These are phyloP conservation scores for Talaromyces piceae DNA, from an alignment of 2,329 filamentous ascomycete species.

Conservation along the genomic window DNA sequence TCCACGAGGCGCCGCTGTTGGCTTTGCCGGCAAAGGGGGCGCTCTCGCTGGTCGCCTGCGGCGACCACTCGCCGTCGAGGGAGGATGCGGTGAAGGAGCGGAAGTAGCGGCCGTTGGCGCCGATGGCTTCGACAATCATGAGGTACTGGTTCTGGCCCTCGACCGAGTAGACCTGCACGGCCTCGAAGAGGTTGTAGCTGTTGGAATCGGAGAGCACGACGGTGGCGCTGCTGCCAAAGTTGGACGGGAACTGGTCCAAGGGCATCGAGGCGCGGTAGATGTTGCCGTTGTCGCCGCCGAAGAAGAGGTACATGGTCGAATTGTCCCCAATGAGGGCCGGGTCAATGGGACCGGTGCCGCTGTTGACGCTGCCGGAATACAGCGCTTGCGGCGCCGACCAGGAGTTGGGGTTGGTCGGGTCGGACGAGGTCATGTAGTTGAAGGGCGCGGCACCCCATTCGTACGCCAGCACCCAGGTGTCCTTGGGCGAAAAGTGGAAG, in stretches of 20 bases:
- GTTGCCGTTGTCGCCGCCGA: slow-evolving; percentile 58
- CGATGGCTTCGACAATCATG: slow-evolving; percentile 61
- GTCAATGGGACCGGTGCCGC: slow-evolving; percentile 52
- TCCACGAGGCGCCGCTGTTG: slow-evolving; percentile 59
- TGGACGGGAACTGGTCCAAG: slow-evolving; percentile 54
- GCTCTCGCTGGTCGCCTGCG: slow-evolving; percentile 48
- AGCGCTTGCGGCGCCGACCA: slow-evolving; percentile 51
- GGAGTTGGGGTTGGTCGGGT: slow-evolving; percentile 51
- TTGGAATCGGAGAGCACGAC: slow-evolving; percentile 47
- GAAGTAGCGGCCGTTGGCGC: slow-evolving; percentile 54
- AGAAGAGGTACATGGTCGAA: slow-evolving; percentile 60
- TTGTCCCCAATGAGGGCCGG: slow-evolving; percentile 57
- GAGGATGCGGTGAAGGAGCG: slow-evolving; percentile 57
- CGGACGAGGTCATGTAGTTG: slow-evolving; percentile 51
- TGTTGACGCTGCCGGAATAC: slow-evolving; percentile 47
- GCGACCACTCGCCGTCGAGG: slow-evolving; percentile 52
- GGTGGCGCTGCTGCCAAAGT: slow-evolving; percentile 47
- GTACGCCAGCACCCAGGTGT: slow-evolving; percentile 57
- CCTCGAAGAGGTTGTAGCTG: slow-evolving; percentile 58
- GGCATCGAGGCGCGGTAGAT: slow-evolving; percentile 60
- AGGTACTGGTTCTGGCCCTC: slow-evolving; percentile 51
- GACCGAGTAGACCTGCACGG: slow-evolving; percentile 59
- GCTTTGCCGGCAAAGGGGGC: slow-evolving; percentile 60
- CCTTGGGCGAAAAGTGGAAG: slow-evolving; percentile 57
- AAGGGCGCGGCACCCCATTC: slow-evolving; percentile 57